A percentile compares a stretch with the other conserved stretches of the same genome.
Conservation (phyloP, 306 rosid genomes). For the Inga leiocalycina region DNA sequence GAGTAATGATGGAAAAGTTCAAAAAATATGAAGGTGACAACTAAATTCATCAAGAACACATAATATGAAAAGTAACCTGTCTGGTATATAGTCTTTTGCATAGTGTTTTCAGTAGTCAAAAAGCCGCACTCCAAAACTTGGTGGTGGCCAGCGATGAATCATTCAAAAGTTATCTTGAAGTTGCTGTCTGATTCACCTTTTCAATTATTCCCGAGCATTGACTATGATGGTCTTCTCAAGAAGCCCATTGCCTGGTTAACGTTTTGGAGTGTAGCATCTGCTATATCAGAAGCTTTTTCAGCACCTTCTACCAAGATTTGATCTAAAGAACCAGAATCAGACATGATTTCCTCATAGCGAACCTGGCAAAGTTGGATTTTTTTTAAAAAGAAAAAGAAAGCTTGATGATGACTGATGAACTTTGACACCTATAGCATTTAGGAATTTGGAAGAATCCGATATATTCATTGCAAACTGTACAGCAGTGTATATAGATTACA, state of each 20-base stretch:
- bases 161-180: slow-evolving; percentile 49
- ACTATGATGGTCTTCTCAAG: slow-evolving; percentile 56
- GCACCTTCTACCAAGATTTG: slow-evolving; percentile 85
- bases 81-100: slow-evolving; percentile 24
- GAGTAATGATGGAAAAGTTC: slow-evolving; percentile 24
- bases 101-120: slow-evolving; percentile 39
- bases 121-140: slow-evolving; percentile 43
- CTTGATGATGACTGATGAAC: slow-evolving; percentile 11
- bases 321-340: slow-evolving; percentile 85
- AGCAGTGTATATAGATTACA: too few species aligned
- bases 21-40: slow-evolving; percentile 32
- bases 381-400: not conserved
- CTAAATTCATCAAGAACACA: not conserved
- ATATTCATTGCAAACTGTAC: too few species aligned
- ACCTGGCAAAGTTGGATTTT: slow-evolving; percentile 50
- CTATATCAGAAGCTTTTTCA: slow-evolving; percentile 74
- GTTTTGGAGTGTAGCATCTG: slow-evolving; percentile 70
- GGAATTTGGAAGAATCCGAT: too few species aligned
- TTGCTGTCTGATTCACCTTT: slow-evolving; percentile 40
- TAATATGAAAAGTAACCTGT: slow-evolving; percentile 5
- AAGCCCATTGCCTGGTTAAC: slow-evolving; percentile 97
- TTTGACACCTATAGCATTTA: not conserved
- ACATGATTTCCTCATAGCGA: slow-evolving; percentile 79
- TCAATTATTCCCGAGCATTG: slow-evolving; percentile 31
- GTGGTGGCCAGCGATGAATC: slow-evolving; percentile 39